Percentiles rank a stretch among this genome's conserved stretches.
Conservation (phyloP, 2,329 filamentous ascomycete species). For the Penicillium decumbens region DNA sequence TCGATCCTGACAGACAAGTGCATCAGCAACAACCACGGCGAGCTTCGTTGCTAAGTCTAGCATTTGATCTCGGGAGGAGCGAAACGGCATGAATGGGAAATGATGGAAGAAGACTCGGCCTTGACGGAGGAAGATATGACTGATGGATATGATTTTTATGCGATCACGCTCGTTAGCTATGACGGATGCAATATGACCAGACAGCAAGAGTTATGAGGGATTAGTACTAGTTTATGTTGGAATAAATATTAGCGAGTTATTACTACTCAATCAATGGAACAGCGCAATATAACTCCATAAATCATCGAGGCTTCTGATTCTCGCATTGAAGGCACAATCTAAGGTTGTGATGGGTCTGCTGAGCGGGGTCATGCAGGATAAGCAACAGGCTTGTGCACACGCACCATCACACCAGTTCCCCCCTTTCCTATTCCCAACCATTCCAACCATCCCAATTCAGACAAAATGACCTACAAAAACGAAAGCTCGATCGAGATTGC, state of each 20-base stretch:
- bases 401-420: neutral
- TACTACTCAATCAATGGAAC: neutral
- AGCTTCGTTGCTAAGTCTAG: conserved; percentile 14
- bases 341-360: neutral
- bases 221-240: neutral
- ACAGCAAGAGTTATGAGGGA: neutral
- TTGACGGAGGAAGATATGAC: neutral
- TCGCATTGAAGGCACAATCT: neutral
- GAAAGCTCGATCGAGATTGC: conserved; percentile 25
- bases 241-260: neutral
- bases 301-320: neutral
- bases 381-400: conserved; percentile 3
- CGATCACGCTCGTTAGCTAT: neutral
- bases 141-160: neutral
- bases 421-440: neutral
- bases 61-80: neutral
- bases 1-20: conserved; percentile 15
- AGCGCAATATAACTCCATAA: neutral
- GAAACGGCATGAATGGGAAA: neutral
- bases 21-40: conserved; percentile 19
- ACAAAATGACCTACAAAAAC: conserved; percentile 17
- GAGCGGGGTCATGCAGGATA: neutral
- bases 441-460: neutral
- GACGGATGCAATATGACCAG: neutral
- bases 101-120: neutral